Percentiles rank a stretch among this genome's conserved stretches.
phyloP scores from a whole-genome alignment of 1,284 basidiomycete genomes.

The Trametes pubescens region DNA sequence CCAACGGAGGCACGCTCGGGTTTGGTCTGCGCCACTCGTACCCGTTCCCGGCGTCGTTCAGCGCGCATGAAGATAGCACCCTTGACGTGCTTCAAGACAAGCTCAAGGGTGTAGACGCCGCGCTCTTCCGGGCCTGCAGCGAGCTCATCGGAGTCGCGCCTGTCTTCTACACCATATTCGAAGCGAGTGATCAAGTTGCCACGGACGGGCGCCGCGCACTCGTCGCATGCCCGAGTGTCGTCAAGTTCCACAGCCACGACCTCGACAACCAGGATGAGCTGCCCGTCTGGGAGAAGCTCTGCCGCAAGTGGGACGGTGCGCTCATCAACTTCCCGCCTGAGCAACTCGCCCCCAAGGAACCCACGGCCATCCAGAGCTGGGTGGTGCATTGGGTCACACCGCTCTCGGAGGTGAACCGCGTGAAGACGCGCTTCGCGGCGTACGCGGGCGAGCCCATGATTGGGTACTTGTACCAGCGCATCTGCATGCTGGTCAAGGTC shows the following conservation, averaged over 20 bases:
- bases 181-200: constrained; percentile 9
- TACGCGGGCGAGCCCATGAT: constrained; percentile 29
- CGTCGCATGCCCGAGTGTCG: constrained; percentile 27
- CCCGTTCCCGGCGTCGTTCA: constrained; percentile 29
- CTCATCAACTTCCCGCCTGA: constrained; percentile 18
- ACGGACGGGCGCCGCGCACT: constrained; percentile 8
- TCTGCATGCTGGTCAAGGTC: constrained; percentile 24
- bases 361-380: neutral
- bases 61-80: constrained; percentile 11
- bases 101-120: constrained; percentile 35
- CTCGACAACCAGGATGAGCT: constrained; percentile 12
- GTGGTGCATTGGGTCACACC: constrained; percentile 25
- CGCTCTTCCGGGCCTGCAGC: constrained; percentile 27
- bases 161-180: constrained; percentile 24
- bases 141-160: constrained; percentile 20
- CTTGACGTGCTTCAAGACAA: constrained; percentile 13
- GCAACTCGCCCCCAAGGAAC: neutral
- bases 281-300: constrained; percentile 27
- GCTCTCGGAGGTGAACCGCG: constrained; percentile 11
- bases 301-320: constrained; percentile 21
- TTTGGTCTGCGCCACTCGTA: constrained; percentile 51
- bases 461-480: constrained; percentile 23
- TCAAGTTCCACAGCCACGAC: constrained; percentile 22
- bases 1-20: constrained; percentile 45
- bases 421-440: constrained; percentile 22